Evolutionary conservation across 768 basidiomycete genomes (phyloP).

Genomic region (Boletus edulis): DNA sequence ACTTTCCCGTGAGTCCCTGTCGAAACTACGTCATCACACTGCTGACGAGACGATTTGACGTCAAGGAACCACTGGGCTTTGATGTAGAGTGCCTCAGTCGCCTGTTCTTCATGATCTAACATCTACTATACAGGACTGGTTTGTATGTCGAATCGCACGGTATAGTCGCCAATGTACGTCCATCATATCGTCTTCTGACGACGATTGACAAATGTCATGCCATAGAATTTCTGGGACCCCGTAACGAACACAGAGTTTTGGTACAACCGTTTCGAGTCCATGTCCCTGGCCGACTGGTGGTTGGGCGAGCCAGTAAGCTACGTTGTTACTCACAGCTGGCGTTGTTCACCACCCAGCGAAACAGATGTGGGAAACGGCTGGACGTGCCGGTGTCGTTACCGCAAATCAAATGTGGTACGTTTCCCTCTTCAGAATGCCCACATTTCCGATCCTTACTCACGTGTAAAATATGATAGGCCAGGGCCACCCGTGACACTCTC

Average conservation of each 20-base stretch:
- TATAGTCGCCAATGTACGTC: slow-evolving; percentile 79
- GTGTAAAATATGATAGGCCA: slow-evolving; percentile 48
- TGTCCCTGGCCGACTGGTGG: slow-evolving; percentile 81
- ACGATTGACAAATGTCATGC: not conserved
- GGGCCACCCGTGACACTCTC: slow-evolving; percentile 72
- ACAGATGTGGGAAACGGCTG: slow-evolving; percentile 91
- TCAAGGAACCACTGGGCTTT: slow-evolving; percentile 86
- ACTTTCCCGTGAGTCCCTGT: slow-evolving; percentile 77
- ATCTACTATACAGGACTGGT: slow-evolving; percentile 66
- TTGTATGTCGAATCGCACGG: slow-evolving; percentile 89
- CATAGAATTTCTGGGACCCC: slow-evolving; percentile 88
- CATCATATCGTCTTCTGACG: not conserved
- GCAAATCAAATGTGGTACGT: slow-evolving; percentile 92
- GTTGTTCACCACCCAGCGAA: not conserved
- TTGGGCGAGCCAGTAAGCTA: slow-evolving; percentile 80
- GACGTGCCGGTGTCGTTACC: slow-evolving; percentile 65
- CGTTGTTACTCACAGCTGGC: not conserved
- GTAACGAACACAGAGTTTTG: slow-evolving; percentile 57
- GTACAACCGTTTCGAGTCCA: slow-evolving; percentile 61
- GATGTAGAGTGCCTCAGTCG: slow-evolving; percentile 47
- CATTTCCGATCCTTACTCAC: not conserved
- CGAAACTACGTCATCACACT: not conserved
- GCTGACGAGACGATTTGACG: slow-evolving; percentile 2
- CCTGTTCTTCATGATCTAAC: not conserved
- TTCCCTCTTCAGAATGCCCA: not conserved